These are phyloP conservation scores for Saccharomycopsis fibuligera DNA, from an alignment of 805 yeast genomes.

Conservation along the genomic window DNA sequence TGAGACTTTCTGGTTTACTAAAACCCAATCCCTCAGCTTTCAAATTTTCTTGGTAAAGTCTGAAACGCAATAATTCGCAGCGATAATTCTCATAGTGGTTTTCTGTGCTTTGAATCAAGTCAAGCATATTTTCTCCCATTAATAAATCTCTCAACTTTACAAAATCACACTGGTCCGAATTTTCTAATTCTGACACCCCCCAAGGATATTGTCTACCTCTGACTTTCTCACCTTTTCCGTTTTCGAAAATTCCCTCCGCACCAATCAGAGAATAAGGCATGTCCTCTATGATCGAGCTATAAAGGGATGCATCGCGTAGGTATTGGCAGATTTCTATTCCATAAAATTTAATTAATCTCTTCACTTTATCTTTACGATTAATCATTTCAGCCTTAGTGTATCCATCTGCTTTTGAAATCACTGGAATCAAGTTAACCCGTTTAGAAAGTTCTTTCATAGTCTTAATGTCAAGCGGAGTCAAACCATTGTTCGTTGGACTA, in stretches of 20 bases:
- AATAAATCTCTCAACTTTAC: slow-evolving; percentile 54
- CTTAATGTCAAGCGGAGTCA: slow-evolving; percentile 62
- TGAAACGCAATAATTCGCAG: slow-evolving; percentile 44
- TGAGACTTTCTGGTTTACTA: background rate
- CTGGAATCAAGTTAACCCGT: slow-evolving; percentile 76
- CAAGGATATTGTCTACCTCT: slow-evolving; percentile 76
- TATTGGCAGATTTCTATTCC: slow-evolving; percentile 55
- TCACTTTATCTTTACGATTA: slow-evolving; percentile 48
- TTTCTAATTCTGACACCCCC: slow-evolving; percentile 85
- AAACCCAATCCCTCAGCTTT: background rate
- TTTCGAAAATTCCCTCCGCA: slow-evolving; percentile 44
- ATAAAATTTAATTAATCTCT: slow-evolving; percentile 44
- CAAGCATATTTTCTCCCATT: slow-evolving; percentile 67
- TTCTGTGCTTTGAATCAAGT: slow-evolving; percentile 71
- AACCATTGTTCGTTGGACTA: slow-evolving; percentile 56
- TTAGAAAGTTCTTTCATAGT: slow-evolving; percentile 64
- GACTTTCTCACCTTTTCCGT: slow-evolving; percentile 42
- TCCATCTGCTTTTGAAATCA: slow-evolving; percentile 76
- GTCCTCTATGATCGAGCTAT: slow-evolving; percentile 31
- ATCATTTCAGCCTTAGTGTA: slow-evolving; percentile 51
- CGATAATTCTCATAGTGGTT: slow-evolving; percentile 69
- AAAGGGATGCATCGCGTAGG: slow-evolving; percentile 33
- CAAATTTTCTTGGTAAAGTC: slow-evolving; percentile 25
- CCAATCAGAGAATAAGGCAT: slow-evolving; percentile 73
- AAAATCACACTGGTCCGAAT: slow-evolving; percentile 74